Evolutionary conservation across 805 yeast genomes (phyloP), one percentile per base, ranked within the genome.

Genomic region (Candida ponderosae): DNA sequence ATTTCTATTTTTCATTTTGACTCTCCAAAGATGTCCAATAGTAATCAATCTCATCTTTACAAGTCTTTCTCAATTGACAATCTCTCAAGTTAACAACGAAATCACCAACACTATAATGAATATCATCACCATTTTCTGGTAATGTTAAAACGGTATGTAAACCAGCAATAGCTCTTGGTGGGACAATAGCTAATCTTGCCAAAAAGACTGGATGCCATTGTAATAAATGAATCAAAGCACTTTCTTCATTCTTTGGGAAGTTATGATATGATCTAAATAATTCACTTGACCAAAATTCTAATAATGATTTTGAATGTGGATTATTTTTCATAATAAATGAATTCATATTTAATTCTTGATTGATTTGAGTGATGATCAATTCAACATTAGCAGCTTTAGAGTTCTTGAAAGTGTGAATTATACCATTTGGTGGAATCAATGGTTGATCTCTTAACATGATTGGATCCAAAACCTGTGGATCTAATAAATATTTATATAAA

Each of bases 141-240:
- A 48, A 43, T 4, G 57, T 60, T 18, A 59, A 38, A 13, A 65
- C 60, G 21, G 63, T 59, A 43, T 70, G 72, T 15, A 63, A 44
- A 26, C 76, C 60, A 13, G 74, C 74, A 31, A 81, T 68, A 9
- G 72, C 60, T 50, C 77, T 72, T 32, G 78, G 69, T 11, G 87
- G 84, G 1, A 93, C 74, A 14, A 90, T 57, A 0, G 87, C 81
- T 4, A 93, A 68, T 51, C 77, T 81, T 38, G 82, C 71, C 46
- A 93, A 66, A 20, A 83, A 62, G 21, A 73, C 76, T 11, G 96
- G 95, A 56, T 90, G 98, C 98, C 97, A 93, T 59, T 87, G 97
- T 47, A 88, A 66, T 32, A 88, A 66, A 56, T 93, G 97, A n/a
- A 85, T 73, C 31, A 90, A 54, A 0, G 93, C 89, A n/a, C 72